phyloP scores from a whole-genome alignment of 768 basidiomycete genomes.

The Paxillus involutus region DNA sequence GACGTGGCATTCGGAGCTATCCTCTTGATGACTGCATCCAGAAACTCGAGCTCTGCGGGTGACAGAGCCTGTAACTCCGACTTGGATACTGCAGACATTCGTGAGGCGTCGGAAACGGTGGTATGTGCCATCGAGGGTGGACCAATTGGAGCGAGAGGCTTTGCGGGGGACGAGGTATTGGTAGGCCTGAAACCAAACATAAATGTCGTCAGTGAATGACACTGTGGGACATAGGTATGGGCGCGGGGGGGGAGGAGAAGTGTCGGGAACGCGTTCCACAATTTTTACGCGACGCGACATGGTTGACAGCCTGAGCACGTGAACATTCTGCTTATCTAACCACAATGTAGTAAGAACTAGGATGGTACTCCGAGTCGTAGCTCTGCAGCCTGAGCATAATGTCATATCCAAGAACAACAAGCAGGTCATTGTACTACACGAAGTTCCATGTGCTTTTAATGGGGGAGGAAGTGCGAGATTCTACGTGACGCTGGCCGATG shows the following conservation, averaged over 20 bases:
- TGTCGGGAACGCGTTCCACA: slow-evolving; percentile 12
- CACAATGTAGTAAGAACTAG: background rate
- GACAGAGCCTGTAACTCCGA: slow-evolving; percentile 55
- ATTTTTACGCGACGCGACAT: slow-evolving; percentile 25
- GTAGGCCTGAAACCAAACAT: slow-evolving; percentile 50
- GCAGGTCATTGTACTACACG: background rate
- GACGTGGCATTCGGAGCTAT: slow-evolving; percentile 70
- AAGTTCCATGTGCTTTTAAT: no score
- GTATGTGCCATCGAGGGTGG: slow-evolving; percentile 8
- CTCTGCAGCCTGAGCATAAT: no score
- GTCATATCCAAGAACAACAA: no score
- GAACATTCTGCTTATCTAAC: slow-evolving; percentile 24
- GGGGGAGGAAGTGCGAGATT: no score
- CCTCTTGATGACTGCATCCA: slow-evolving; percentile 72
- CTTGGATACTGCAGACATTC: slow-evolving; percentile 37
- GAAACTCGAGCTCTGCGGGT: slow-evolving; percentile 60
- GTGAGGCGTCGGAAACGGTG: slow-evolving; percentile 37
- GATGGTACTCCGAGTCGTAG: no score
- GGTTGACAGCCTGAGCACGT: slow-evolving; percentile 20
- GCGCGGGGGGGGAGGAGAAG: background rate
- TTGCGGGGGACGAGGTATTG: slow-evolving; percentile 48
- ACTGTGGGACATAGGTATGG: background rate
- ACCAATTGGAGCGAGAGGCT: slow-evolving; percentile 22
- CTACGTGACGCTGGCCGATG: no score
- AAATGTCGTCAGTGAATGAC: slow-evolving; percentile 1